These are phyloP conservation scores for Cicer judaicum DNA, from an alignment of 306 rosid species.

Conservation along the genomic window DNA sequence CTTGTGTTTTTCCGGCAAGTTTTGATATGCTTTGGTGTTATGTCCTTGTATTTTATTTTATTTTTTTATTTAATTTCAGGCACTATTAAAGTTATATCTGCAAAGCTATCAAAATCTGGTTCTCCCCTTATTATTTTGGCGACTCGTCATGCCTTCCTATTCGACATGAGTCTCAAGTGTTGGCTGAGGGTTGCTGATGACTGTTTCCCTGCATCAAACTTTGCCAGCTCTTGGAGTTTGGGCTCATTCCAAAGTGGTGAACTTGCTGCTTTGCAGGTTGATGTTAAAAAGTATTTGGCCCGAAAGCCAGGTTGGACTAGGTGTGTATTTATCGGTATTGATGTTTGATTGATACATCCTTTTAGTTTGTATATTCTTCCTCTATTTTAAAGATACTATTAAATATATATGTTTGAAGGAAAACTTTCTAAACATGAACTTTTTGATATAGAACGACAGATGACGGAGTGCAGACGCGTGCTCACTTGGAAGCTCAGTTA, in stretches of 20 bases:
- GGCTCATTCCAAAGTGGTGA: constrained; percentile 92
- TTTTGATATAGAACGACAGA: constrained; percentile 76
- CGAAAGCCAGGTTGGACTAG: constrained; percentile 99
- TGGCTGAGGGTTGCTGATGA: constrained; percentile 99
- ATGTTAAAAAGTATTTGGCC: constrained; percentile 92
- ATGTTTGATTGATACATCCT: constrained; percentile 13
- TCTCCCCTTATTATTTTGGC: constrained; percentile 85
- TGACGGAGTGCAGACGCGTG: constrained; percentile 96
- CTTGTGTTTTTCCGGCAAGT: constrained; percentile 7
- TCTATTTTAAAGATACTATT: constrained; percentile 31
- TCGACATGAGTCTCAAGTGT: constrained; percentile 86
- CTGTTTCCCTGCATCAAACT: constrained; percentile 96
- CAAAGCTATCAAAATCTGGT: constrained; percentile 77
- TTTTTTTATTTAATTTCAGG: constrained; percentile 51
- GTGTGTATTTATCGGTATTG: constrained; percentile 56
- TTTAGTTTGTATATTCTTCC: constrained; percentile 8
- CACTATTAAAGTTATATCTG: constrained; percentile 82
- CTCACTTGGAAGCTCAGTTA: constrained; percentile 94
- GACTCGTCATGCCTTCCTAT: constrained; percentile 94
- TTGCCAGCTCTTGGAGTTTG: constrained; percentile 96
- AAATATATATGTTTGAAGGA: constrained; percentile 3
- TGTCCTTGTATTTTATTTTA: constrained; percentile 7
- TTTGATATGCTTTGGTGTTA: constrained; percentile 18
- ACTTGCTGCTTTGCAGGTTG: constrained; percentile 95
- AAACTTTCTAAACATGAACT: constrained; percentile 35